Conservation (phyloP, 176 grass and related monocot species). For the Dactylis glomerata region DNA sequence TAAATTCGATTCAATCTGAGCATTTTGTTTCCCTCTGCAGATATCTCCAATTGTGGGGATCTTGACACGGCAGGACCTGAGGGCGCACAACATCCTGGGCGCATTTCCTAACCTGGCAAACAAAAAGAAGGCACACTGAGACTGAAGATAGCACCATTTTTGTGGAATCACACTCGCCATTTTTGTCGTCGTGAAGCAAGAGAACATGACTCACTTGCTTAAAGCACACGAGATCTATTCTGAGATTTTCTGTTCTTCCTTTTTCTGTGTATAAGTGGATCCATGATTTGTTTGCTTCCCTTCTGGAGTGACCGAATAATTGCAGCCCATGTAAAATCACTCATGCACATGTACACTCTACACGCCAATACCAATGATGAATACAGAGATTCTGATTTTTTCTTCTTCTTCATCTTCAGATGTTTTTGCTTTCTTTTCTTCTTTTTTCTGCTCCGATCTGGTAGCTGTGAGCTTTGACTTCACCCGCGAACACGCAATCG, state of each 20-base stretch:
- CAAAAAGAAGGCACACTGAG: conserved; percentile 38
- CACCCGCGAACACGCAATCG: neutral
- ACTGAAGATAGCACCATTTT: conserved; percentile 26
- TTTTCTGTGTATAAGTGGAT: conserved; percentile 26
- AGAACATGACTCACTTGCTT: neutral
- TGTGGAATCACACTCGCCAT: neutral
- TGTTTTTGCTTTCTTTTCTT: neutral
- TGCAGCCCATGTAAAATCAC: conserved; percentile 24
- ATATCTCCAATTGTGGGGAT: conserved; percentile 83
- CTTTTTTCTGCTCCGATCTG: neutral
- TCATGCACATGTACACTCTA: neutral
- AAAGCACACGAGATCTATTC: neutral
- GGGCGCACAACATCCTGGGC: conserved; percentile 65
- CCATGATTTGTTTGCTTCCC: conserved; percentile 22
- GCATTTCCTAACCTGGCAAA: conserved; percentile 64
- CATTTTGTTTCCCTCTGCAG: conserved; percentile 25
- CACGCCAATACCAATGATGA: neutral
- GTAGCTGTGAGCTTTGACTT: neutral
- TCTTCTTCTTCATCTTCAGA: no score
- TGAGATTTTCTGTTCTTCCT: neutral
- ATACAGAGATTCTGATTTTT: neutral
- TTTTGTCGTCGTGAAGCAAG: neutral
- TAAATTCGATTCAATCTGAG: neutral
- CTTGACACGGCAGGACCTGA: conserved; percentile 87
- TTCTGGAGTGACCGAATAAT: conserved; percentile 27